Evolutionary conservation across 495 filamentous ascomycete species (phyloP), one percentile per base, ranked within the genome.

Genomic region (Penicillium soppii): DNA sequence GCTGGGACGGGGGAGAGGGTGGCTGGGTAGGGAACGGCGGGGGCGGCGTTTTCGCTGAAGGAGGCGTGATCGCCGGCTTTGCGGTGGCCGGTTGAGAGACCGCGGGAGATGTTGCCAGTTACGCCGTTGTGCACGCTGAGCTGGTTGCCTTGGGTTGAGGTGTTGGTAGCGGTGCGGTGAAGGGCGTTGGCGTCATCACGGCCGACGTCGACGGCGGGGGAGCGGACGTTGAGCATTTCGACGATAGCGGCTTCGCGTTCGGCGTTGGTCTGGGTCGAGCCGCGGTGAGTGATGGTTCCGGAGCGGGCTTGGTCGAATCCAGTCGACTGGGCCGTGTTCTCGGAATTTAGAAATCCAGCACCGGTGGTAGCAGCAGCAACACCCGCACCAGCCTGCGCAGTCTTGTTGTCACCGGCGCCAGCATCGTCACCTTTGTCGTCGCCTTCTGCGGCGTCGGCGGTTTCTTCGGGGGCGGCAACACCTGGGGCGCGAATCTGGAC

Each of bases 401-500:
- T n/a, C 19, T 58, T 52, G 47, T 29, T 45, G 13, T 42, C 38
- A 29, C 38, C 37, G 9, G 37, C 43, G 19, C 43, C 50, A 9
- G 49, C 43, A 20, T 58, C 53, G 29, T 48, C 46, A 16, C 88
- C 89, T 7, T 79, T 78, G 43, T 78, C 71, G 12, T 74, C 74
- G 23, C 81, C 82, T 38, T 83, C 80, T 4, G 81, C 76, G 32
- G 83, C 78, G 5, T 74, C 62, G 19, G 77, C 72, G 7, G 88
- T 86, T 2, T 78, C 73, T 45, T 91, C 84, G 3, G 81, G 83
- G 51, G 75, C 76, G 36, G 85, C 88, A 29, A 81, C 88, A 22
- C 89, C 91, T 52, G 92, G 91, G 20, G 70, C 83, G 58, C 92
- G 85, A 62, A 98, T 95, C 4, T 90, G 91, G 13, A 98, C 81